Base-by-base conservation (phyloP, 768 basidiomycete species). In the Chlorophyllum brunneum region DNA sequence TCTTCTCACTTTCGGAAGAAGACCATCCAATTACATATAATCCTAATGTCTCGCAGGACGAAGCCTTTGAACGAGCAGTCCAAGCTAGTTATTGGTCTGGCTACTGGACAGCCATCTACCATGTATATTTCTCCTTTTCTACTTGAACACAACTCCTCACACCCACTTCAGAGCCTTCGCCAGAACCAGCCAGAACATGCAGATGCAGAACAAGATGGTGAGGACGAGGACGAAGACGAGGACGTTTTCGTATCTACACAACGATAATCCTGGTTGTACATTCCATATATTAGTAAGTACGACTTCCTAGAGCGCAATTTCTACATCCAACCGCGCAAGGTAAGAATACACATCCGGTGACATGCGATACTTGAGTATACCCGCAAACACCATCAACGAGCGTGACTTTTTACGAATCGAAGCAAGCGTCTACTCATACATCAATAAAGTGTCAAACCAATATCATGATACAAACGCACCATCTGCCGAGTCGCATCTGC, bases 311-410 rank as follows among this genome's bases (percentile, higher is more conserved):
- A 91, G 72, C 18, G 88, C 86, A 58, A 91, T 88, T 68, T 91
- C 90, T 1, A 94, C 91, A 58, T 94, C 92, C 57, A 92, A 63
- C 53, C 90, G 75, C 10, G 90, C 88, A 49, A 95, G 74, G 66
- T 94, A 91, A 27, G 86, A 86, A 70, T 95, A 93, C 54, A 93
- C 85, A 64, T 95, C 92, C 18, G 88, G 83, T 27, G 88, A 88
- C 83, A 97, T 85, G 54, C 92, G 80, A 66, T 94, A 95, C 60
- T 90, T 87, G 50, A 95, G 71, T 56, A 91, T 85, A 22, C 88
- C 88, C 26, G 88, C 92, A 68, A 92, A 97, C 51, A 92, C 80
- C 80, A 94, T 92, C 51, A 95, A 64, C 5, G 89, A 85, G 50
- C 92, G 75, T 50, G 91, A 89, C 67, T 92, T 93, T 63, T 80